phyloP scores from a whole-genome alignment of 805 yeast genomes.

The Nakazawaea ernobii region DNA sequence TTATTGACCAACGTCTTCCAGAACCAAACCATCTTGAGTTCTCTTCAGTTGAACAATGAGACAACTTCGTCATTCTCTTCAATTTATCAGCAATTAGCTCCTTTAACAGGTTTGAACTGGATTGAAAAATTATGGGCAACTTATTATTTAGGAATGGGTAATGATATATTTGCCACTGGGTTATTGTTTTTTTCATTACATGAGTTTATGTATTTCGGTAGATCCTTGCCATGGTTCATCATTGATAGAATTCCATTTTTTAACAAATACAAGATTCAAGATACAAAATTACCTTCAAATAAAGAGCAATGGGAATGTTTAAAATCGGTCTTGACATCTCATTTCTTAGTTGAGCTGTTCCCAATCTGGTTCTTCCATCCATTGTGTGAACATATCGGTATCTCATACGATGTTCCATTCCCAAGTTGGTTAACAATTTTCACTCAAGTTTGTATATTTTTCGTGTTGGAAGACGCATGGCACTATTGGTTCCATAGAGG shows the following conservation, averaged over 20 bases:
- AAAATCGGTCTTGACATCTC: conserved; percentile 77
- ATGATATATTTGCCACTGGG: conserved; percentile 92
- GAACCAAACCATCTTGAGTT: background rate
- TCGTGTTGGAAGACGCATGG: conserved; percentile 90
- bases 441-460: conserved; percentile 69
- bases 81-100: conserved; percentile 20
- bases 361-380: conserved; percentile 99
- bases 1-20: conserved; percentile 6
- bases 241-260: conserved; percentile 83
- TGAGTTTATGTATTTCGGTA: conserved; percentile 85
- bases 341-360: conserved; percentile 87
- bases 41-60: background rate
- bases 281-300: conserved; percentile 70
- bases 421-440: conserved; percentile 58
- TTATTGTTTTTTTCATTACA: conserved; percentile 75
- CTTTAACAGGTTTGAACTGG: conserved; percentile 31
- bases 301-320: conserved; percentile 92
- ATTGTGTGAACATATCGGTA: conserved; percentile 74
- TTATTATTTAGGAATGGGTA: conserved; percentile 78
- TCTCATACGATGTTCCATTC: conserved; percentile 77
- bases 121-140: conserved; percentile 83
- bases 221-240: conserved; percentile 89
- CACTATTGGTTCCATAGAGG: conserved; percentile 94
- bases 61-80: conserved; percentile 14
- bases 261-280: conserved; percentile 84